Base-by-base conservation (phyloP, 306 rosid genomes). In the Acacia melanoxylon region DNA sequence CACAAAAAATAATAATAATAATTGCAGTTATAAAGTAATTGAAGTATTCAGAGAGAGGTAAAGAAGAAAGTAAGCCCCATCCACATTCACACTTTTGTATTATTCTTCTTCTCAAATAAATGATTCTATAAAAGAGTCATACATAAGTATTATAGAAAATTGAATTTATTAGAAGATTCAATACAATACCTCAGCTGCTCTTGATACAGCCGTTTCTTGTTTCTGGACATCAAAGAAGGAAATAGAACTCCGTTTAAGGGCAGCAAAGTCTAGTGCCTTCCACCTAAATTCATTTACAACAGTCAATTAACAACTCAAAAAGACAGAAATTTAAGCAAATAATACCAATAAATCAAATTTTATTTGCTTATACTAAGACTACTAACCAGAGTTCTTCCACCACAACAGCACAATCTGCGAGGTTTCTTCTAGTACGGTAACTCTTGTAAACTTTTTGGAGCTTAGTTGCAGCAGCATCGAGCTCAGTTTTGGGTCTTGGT, bases 351-450 rank as follows among this genome's bases (percentile, higher is more conserved):
- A 59, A 6, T 17, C 42, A 33, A 54, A 59, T 15, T 33, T 24
- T 9, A 56, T 35, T 27, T 22, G 22, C 20, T 22, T 73, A 44
- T 74, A 49, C 42, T 40, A 67, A 31, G 67, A 84, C 86, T 76
- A 82, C 88, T 72, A 25, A 92, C 97, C 98, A 94, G 52, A 94
- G 86, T 78, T 94, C 98, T 78, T 94, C 97, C 59, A 88, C 93
- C 19, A 94, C 93, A 35, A 94, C 98, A 0, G 97, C 98, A 86
- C 98, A 94, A 79, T 94, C 98, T 3, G 98, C 98, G 62, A 94
- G 97, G 82, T 92, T 94, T 77, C 98, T 91, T 77, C 98, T 51
- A 0, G 98, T 94, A 22, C 98, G 89, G 79, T 94, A 92, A 85
- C 97, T 90, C 87, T 94, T 94, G 65, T 94, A 94, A 15, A 90